Percentiles rank a stretch among this genome's conserved stretches.
phyloP scores from a whole-genome alignment of 1,284 basidiomycete species.

The Polyporus tsugae region DNA sequence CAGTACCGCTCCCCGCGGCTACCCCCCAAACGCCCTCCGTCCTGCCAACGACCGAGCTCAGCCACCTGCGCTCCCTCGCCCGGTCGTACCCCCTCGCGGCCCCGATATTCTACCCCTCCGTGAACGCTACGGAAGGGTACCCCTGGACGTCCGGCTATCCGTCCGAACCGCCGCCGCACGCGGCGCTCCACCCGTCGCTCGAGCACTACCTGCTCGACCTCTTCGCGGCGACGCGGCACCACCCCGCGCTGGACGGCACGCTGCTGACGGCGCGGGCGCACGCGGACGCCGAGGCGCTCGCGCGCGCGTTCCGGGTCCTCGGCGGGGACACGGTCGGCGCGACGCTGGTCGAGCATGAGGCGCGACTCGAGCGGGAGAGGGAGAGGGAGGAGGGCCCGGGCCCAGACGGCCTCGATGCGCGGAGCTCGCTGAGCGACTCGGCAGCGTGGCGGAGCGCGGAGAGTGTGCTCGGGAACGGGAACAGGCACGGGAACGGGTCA shows the following conservation, averaged over 20 bases:
- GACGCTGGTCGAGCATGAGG: conserved; percentile 33
- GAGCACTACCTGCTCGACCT: conserved; percentile 74
- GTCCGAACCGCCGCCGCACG: conserved; percentile 30
- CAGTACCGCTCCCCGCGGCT: conserved; percentile 29
- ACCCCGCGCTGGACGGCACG: conserved; percentile 72
- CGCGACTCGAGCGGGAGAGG: conserved; percentile 25
- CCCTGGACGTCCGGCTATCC: background rate
- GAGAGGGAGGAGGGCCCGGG: conserved; percentile 22
- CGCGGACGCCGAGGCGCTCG: conserved; percentile 66
- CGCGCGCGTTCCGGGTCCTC: conserved; percentile 69
- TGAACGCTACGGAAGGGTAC: conserved; percentile 19
- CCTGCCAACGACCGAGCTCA: conserved; percentile 50
- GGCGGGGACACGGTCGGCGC: conserved; percentile 53
- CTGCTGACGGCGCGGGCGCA: conserved; percentile 67
- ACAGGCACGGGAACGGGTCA: background rate
- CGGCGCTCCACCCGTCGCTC: conserved; percentile 55
- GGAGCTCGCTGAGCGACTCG: conserved; percentile 28
- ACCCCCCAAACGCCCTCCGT: conserved; percentile 34
- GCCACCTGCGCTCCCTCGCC: conserved; percentile 45
- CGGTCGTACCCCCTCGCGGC: conserved; percentile 27
- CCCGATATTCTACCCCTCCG: conserved; percentile 30
- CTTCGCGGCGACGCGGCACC: conserved; percentile 75
- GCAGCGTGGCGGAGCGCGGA: conserved; percentile 29
- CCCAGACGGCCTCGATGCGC: conserved; percentile 20
- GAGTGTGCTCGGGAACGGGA: conserved; percentile 18